Evolutionary conservation across 139 green algal genomes (phyloP), one percentile per base, ranked within the genome.

Genomic region (Haematococcus sp.): DNA sequence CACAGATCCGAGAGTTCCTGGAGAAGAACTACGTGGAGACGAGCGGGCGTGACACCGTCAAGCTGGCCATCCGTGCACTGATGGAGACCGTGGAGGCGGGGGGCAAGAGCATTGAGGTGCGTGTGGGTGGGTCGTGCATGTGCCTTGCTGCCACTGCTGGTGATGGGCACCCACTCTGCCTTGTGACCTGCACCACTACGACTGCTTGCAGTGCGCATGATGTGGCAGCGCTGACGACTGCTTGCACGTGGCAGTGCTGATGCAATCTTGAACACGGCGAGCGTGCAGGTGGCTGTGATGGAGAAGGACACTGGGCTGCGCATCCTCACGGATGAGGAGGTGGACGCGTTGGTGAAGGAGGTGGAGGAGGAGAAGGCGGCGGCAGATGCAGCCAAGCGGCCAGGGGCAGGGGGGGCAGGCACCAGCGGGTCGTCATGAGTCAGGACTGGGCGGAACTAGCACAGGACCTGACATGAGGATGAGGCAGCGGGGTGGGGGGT

Each of bases 1-100:
- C 65, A 31, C 73, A 91, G 84, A 89, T 96, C 22, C 86, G 94
- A n/a, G 96, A 99, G 84, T 99, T 92, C 77, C 82, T 99, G 67
- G 96, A 99, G 84, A 99, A 98, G 92, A 87, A 97, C 74, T 98
- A 95, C 43, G 77, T 81, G 31, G 90, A 97, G 67, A 92, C 79
- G 4, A 81, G 60, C 1, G 93, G 91, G 19, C 68, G 83, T 20
- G 92, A 92, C 28, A 93, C 94, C 1, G 70, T 98, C 61, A 98
- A 98, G 87, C 87, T 98, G 71, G 89, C 93, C 13, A 84, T 99
- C 28, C 84, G 85, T 2, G 92, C 96, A 25, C 80, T 99, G 15
- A 93, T 94, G 74, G 96, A 99, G 88, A 91, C 87, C 15, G 87
- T 94, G 59, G 89, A 94, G 74, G 86, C 87, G 19, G 78, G 82